Conservation (phyloP, 2,329 filamentous ascomycete species). For the Fusarium napiforme region DNA sequence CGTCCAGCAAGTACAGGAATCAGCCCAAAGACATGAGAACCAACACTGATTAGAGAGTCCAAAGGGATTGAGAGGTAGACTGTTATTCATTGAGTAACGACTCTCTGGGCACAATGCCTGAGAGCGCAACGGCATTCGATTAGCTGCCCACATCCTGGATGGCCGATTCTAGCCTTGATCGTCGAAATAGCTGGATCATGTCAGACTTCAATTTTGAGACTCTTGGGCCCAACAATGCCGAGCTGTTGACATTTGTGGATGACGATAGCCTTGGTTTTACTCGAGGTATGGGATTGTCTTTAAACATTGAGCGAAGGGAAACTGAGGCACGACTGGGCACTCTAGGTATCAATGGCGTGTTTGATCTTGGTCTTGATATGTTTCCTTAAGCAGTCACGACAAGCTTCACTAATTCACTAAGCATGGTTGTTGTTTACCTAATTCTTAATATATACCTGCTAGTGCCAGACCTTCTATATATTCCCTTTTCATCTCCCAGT, state of each 20-base stretch:
- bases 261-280: not conserved
- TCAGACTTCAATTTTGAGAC: conserved; percentile 33
- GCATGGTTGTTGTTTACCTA: too few species aligned
- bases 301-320: not conserved
- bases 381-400: not conserved
- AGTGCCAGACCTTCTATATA: too few species aligned
- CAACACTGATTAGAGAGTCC: not conserved
- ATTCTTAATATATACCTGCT: too few species aligned
- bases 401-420: too few species aligned
- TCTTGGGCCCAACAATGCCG: not conserved
- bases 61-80: not conserved
- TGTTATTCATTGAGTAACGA: not conserved
- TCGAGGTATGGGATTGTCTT: not conserved
- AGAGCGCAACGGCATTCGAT: not conserved
- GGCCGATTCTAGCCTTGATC: not conserved
- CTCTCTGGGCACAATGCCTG: not conserved
- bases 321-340: conserved; percentile 3
- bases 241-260: not conserved
- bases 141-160: not conserved
- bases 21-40: not conserved
- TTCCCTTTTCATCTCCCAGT: too few species aligned
- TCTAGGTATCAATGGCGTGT: conserved; percentile 8
- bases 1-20: not conserved
- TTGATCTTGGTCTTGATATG: conserved; percentile 24
- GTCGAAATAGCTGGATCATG: conserved; percentile 24